These are phyloP conservation scores for Collybia mongolica DNA, from an alignment of 768 basidiomycete species.

Conservation along the genomic window DNA sequence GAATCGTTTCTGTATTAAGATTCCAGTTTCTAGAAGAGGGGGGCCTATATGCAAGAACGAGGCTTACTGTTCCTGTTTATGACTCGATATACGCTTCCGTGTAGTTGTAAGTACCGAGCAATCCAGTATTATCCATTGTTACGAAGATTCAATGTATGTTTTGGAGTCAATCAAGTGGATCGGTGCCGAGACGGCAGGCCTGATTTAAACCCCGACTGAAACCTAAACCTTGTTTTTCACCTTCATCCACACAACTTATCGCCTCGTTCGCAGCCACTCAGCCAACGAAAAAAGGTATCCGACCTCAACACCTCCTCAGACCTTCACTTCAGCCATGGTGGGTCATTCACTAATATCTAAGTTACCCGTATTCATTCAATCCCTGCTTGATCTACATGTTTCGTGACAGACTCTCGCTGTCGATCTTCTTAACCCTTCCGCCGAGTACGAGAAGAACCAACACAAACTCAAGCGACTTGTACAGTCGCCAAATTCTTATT, in stretches of 20 bases:
- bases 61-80: too few relatives aligned
- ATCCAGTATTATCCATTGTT: too few relatives aligned
- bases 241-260: slow-evolving; percentile 38
- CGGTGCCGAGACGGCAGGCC: slow-evolving; percentile 14
- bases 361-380: background rate
- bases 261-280: slow-evolving; percentile 15
- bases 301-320: slow-evolving; percentile 17
- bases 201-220: slow-evolving; percentile 28
- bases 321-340: slow-evolving; percentile 32
- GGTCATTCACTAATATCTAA: background rate
- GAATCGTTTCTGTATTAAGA: too few relatives aligned
- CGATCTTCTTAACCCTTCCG: slow-evolving; percentile 96
- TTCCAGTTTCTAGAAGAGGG: too few relatives aligned
- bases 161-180: slow-evolving; percentile 3
- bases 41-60: too few relatives aligned
- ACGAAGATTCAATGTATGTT: too few relatives aligned
- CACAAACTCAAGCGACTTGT: slow-evolving; percentile 99
- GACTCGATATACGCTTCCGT: too few relatives aligned
- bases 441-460: slow-evolving; percentile 80
- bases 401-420: slow-evolving; percentile 82
- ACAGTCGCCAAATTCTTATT: slow-evolving; percentile 97
- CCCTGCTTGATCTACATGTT: background rate
- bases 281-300: slow-evolving; percentile 27
- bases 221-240: slow-evolving; percentile 38
- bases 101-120: too few relatives aligned